Percentiles rank a stretch among this genome's conserved stretches.
Conservation (phyloP, 345 rosid genomes). For the Corchorus capsularis region DNA sequence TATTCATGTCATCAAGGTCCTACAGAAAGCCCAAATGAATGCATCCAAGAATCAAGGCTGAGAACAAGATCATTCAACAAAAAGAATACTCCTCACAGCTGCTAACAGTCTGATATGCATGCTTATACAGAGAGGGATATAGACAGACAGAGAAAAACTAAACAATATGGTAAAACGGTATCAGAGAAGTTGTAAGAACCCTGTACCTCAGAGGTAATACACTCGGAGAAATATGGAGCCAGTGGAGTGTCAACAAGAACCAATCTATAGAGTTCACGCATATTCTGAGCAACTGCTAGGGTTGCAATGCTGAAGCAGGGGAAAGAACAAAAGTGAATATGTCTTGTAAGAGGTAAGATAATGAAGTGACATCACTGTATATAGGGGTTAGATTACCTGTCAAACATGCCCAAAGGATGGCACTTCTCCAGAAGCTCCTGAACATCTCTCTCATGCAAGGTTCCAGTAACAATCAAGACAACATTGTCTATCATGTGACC, state of each 20-base stretch:
- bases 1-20: conserved; percentile 99
- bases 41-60: background rate
- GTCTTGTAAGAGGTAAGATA: background rate
- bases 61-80: conserved; percentile 6
- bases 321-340: conserved; percentile 5
- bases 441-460: conserved; percentile 98
- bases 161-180: background rate
- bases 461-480: conserved; percentile 96
- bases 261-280: conserved; percentile 96
- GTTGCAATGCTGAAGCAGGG: conserved; percentile 77
- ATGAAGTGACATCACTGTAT: background rate
- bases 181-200: background rate
- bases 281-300: conserved; percentile 97
- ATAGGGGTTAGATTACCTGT: conserved; percentile 55
- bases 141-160: background rate
- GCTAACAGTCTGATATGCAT: background rate
- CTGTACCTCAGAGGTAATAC: conserved; percentile 92
- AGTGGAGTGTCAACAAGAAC: conserved; percentile 98
- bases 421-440: conserved; percentile 95
- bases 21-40: conserved; percentile 22
- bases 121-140: background rate
- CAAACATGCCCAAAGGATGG: conserved; percentile 99
- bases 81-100: background rate
- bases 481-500: conserved; percentile 99
- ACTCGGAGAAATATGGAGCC: conserved; percentile 98